These are phyloP conservation scores for Geotrichum siamense DNA, from an alignment of 1,139 yeast species.

Conservation along the genomic window DNA sequence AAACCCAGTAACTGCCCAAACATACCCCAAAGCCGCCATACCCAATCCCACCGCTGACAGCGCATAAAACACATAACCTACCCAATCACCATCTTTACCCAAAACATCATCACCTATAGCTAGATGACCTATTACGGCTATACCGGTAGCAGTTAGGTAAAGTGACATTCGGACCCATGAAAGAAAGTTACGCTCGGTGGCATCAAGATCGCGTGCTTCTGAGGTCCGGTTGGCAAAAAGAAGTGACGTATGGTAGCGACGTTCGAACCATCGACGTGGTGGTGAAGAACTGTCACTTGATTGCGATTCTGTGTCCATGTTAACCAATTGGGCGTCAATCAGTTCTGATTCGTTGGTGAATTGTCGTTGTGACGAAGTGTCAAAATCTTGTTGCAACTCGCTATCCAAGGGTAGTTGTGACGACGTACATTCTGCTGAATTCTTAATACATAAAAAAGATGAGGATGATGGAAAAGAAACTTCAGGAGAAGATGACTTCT, in stretches of 20 bases:
- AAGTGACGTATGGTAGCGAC: conserved; percentile 21
- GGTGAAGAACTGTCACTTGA: no score
- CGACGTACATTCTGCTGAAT: no score
- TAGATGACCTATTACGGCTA: conserved; percentile 24
- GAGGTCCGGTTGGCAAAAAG: conserved; percentile 29
- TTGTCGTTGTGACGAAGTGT: no score
- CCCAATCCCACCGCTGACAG: conserved; percentile 22
- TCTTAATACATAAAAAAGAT: no score
- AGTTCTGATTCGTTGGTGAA: no score
- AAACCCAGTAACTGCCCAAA: conserved; percentile 23
- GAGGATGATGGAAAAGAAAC: no score
- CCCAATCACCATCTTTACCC: conserved; percentile 10
- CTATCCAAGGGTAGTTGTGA: no score
- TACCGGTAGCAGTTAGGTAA: conserved; percentile 29
- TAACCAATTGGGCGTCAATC: no score
- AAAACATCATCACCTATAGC: background rate
- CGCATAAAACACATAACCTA: conserved; percentile 24
- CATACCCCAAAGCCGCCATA: conserved; percentile 24
- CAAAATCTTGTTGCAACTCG: no score
- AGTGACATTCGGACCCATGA: conserved; percentile 27
- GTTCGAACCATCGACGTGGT: no score
- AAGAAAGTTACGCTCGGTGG: conserved; percentile 33
- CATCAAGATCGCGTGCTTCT: conserved; percentile 35
- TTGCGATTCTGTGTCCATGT: no score
- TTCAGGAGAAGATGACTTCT: no score